Evolutionary conservation across 83 land plant genomes (phyloP), one percentile per base, ranked within the genome.

Genomic region (Thuja plicata): DNA sequence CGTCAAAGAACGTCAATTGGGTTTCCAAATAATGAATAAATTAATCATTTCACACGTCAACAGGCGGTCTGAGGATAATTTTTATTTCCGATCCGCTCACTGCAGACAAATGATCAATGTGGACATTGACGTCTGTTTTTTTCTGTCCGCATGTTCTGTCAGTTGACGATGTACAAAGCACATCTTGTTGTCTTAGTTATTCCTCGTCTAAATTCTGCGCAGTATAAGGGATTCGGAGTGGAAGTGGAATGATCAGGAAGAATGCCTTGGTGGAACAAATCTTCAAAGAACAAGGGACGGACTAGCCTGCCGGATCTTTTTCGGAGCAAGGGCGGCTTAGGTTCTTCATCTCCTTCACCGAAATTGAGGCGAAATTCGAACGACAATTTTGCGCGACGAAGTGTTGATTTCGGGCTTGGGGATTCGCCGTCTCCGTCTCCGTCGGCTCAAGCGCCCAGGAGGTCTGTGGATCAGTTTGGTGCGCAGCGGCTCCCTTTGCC

Each of bases 231-330:
- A 32, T 74, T 74, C 34, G 38, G 17, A 74, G 13, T 34, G 71
- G 24, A 66, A 66, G 71, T 74, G 38, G 35, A 74, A 74, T 74
- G 78, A 34, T 74, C 35, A 13, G 78, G 38, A 34, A 74, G 78
- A 74, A 74, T 74, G 78, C 78, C 78, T 10, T 74, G 78, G 78
- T 74, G 78, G 78, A 32, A 74, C 78, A 74, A 74, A 74, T 74
- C 78, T 34, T 74, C 78, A 30, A 74, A 74, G 78, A 34, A 34
- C 78, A 74, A 74, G 38, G 78, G 38, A 32, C 78, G 78, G 38
- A 74, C 2, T 74, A 74, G 78, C 12, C 78, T 74, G 16, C 78
- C 78, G 78, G 78, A 74, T 74, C n/a, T 66, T 66, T 74, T 32
- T 35, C 78, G 78, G 12, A 13, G 34, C 38, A 12, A 3, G 13